A percentile compares a stretch with the other conserved stretches of the same genome.
These are phyloP conservation scores for Mycocentrospora acerina DNA, from an alignment of 2,329 filamentous ascomycete species.

Conservation along the genomic window DNA sequence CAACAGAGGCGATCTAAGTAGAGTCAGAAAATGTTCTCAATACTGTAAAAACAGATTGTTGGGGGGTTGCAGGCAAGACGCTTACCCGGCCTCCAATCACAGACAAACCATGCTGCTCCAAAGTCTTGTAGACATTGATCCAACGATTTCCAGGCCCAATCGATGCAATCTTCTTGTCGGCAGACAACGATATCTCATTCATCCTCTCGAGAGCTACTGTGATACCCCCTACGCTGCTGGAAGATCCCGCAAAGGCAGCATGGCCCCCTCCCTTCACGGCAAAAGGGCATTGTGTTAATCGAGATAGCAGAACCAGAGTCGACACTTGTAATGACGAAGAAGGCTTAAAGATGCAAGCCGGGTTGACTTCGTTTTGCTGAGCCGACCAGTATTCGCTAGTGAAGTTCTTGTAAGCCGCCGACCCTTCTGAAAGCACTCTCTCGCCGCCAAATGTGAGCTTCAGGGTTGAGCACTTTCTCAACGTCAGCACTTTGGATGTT, in stretches of 20 bases:
- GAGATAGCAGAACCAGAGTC: constrained; percentile 13
- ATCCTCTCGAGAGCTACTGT: constrained; percentile 45
- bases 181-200: constrained; percentile 25
- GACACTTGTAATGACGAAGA: constrained; percentile 13
- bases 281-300: constrained; percentile 37
- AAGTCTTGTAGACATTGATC: constrained; percentile 35
- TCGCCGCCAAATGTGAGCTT: constrained; percentile 16
- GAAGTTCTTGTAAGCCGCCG: constrained; percentile 21
- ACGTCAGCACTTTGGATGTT: constrained; percentile 1
- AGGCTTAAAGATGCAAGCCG: constrained; percentile 20
- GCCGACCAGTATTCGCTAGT: constrained; percentile 14
- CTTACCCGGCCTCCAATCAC: constrained; percentile 32
- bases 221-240: constrained; percentile 46
- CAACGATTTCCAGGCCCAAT: constrained; percentile 41
- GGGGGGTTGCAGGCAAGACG: too few relatives aligned
- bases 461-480: constrained; percentile 22
- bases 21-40: too few relatives aligned
- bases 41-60: too few relatives aligned
- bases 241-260: constrained; percentile 42
- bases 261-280: constrained; percentile 50
- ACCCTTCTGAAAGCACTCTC: constrained; percentile 12
- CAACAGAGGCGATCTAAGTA: constrained; percentile 14
- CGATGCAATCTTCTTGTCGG: constrained; percentile 25
- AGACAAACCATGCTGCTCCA: constrained; percentile 23
- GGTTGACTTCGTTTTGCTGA: constrained; percentile 14